Evolutionary conservation across 1,284 basidiomycete genomes (phyloP).

Genomic region (Thecaphora thlaspeos): DNA sequence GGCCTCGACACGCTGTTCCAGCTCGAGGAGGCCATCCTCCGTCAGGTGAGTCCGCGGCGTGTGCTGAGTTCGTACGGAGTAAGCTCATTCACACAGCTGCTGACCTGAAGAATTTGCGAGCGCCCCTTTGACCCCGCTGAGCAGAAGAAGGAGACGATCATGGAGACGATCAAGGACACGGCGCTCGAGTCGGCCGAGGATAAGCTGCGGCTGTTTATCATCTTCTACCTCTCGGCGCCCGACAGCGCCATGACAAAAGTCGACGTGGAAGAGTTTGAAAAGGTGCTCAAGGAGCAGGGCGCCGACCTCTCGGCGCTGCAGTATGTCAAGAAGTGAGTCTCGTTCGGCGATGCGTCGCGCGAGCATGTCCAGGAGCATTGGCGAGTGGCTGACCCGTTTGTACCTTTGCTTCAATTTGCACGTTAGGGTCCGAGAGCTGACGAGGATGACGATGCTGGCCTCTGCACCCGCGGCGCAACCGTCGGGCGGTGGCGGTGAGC

Average conservation of each 20-base stretch:
- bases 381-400: too few species aligned
- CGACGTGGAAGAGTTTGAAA: conserved; percentile 79
- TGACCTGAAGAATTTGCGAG: too few species aligned
- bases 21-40: conserved; percentile 78
- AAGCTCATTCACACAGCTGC: too few species aligned
- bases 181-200: conserved; percentile 61
- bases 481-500: conserved; percentile 63
- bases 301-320: conserved; percentile 85
- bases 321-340: conserved; percentile 74
- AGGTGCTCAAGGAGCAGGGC: conserved; percentile 46
- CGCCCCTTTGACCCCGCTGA: too few species aligned
- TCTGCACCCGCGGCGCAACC: conserved; percentile 68
- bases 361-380: too few species aligned
- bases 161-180: conserved; percentile 69
- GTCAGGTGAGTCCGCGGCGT: conserved; percentile 16
- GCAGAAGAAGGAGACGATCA: conserved; percentile 67
- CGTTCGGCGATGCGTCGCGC: too few species aligned
- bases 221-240: conserved; percentile 85
- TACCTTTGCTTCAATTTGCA: too few species aligned
- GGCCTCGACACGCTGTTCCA: conserved; percentile 96
- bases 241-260: conserved; percentile 79
- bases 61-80: too few species aligned
- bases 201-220: conserved; percentile 87
- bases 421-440: conserved; percentile 75
- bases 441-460: conserved; percentile 87